Percentiles rank a stretch among this genome's conserved stretches.
Evolutionary conservation across 306 rosid species (phyloP).

Genomic region (Rubus idaeus): DNA sequence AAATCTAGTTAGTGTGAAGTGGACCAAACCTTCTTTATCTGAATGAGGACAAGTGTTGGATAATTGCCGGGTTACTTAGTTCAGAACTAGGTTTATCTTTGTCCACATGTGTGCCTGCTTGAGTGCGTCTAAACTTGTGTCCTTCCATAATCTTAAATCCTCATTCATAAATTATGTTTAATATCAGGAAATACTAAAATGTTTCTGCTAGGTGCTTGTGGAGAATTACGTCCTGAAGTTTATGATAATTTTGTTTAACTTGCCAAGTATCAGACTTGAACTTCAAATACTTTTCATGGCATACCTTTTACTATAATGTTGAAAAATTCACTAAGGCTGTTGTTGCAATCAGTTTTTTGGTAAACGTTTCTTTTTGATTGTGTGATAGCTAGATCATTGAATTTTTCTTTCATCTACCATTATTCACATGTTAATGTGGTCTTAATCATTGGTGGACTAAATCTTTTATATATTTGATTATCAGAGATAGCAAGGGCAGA

Average conservation of each 20-base stretch:
- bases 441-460: neutral
- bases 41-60: neutral
- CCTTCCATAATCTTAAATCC: neutral
- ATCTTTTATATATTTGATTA: neutral
- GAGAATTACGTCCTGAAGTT: neutral
- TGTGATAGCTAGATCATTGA: neutral
- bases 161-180: neutral
- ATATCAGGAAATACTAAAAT: neutral
- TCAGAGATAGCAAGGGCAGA: slow-evolving; percentile 37
- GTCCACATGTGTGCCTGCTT: neutral
- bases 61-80: neutral
- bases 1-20: neutral
- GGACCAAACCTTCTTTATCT: neutral
- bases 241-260: neutral
- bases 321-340: neutral
- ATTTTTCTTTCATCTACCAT: neutral
- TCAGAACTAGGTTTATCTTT: neutral
- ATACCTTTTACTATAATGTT: neutral
- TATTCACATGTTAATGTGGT: neutral
- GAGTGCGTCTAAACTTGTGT: neutral
- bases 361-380: neutral
- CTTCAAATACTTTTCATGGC: neutral
- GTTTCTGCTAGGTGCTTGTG: slow-evolving; percentile 13
- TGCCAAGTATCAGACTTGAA: slow-evolving; percentile 3
- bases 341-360: slow-evolving; percentile 2